A percentile compares a stretch with the other conserved stretches of the same genome.
These are phyloP conservation scores for Cichorium intybus DNA, from an alignment of 140 eudicot genomes.

Conservation along the genomic window DNA sequence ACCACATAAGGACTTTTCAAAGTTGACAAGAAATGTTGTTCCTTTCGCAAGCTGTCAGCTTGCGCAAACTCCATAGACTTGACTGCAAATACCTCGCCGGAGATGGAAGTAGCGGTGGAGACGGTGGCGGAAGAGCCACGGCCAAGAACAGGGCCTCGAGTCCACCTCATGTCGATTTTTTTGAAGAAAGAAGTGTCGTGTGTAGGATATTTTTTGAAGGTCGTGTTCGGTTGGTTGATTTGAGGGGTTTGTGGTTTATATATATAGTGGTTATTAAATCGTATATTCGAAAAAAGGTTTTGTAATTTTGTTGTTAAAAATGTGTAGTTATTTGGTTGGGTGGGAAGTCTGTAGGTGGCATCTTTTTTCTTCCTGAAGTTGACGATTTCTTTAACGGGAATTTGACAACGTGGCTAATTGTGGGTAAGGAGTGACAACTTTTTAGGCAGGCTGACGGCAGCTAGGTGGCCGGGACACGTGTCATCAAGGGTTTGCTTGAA, in stretches of 20 bases:
- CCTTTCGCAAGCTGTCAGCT: conserved; percentile 47
- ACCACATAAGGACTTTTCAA: conserved; percentile 46
- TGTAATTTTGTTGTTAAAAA: conserved; percentile 34
- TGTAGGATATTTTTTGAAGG: conserved; percentile 10
- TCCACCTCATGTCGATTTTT: conserved; percentile 58
- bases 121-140: conserved; percentile 78
- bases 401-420: conserved; percentile 48
- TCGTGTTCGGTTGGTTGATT: conserved; percentile 26
- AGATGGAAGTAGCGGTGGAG: conserved; percentile 44
- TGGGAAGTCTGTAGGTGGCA: conserved; percentile 41
- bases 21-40: conserved; percentile 43
- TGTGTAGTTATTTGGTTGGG: conserved; percentile 32
- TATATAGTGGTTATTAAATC: background rate
- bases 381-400: conserved; percentile 58
- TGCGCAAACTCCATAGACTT: conserved; percentile 46
- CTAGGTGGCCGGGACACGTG: conserved; percentile 52
- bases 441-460: conserved; percentile 39
- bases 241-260: conserved; percentile 10
- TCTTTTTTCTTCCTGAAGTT: conserved; percentile 12
- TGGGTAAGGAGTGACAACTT: conserved; percentile 29
- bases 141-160: conserved; percentile 67
- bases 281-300: background rate
- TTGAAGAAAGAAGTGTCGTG: background rate
- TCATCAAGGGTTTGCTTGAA: conserved; percentile 27
- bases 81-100: conserved; percentile 61